Evolutionary conservation across 2,329 filamentous ascomycete genomes (phyloP), one percentile per base, ranked within the genome.

Genomic region (Pyrenochaeta sp.): DNA sequence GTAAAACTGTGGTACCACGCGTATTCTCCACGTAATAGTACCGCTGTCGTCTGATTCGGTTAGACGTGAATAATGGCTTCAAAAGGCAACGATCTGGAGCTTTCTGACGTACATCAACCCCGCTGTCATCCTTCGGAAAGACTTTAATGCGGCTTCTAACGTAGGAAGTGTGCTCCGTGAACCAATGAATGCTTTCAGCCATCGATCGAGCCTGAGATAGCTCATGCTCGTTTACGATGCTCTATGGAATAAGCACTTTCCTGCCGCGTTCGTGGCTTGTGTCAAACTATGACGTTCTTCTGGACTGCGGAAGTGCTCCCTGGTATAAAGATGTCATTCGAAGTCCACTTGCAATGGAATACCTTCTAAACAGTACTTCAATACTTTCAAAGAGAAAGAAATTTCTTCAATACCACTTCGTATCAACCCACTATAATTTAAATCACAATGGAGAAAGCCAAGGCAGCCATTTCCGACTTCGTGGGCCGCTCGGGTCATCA

Each of bases 401-500:
- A 18, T 4, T 14, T 35, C 31, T 23, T 35, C n/a, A 27, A 15
- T 17, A 43, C 21, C 22, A 40, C 30, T 27, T 29, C 19, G n/a
- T 35, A 28, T 20, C 35, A 18, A 44, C 24, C 18, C 32, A 38
- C 26, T 41, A 22, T 22, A 21, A 46, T 15, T 35, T 48, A 44
- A 47, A 49, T 41, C 52, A 61, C 36, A 52, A 69, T 88, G 84
- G 78, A 88, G 11, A 83, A 82, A 65, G 83, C 85, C 26, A 87
- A 85, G 75, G 74, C 78, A 60, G 81, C 80, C 47, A 79, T 88
- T 60, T 72, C 73, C 32, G 78, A 79, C 62, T 85, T 88, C 73
- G 78, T 86, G 57, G 40, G 56, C 64, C 79, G 80, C 57, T 75
- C 82, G 43, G 85, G 85, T 44, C 81, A 88, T 52, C 80, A 88